Percentiles rank a stretch among this genome's conserved stretches.
Conservation (phyloP, 805 yeast species). For the Yamadazyma olivae region DNA sequence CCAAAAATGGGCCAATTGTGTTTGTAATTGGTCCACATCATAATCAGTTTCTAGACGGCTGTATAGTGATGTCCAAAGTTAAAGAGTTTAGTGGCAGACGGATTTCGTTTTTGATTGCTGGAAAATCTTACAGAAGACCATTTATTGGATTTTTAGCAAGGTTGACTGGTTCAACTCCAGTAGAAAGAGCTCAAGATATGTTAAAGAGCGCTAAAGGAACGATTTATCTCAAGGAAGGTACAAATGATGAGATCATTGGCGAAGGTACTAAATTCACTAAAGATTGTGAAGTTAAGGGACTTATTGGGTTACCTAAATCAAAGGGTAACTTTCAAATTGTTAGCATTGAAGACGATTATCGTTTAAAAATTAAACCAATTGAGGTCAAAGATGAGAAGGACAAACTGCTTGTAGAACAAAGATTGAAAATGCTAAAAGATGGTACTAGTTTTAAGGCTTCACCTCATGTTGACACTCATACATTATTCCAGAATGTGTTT, state of each 20-base stretch:
- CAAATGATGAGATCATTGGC: slow-evolving; percentile 24
- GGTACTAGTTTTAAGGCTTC: slow-evolving; percentile 35
- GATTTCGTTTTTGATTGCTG: slow-evolving; percentile 36
- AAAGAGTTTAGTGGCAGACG: slow-evolving; percentile 27
- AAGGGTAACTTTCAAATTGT: slow-evolving; percentile 33
- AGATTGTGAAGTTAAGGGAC: slow-evolving; percentile 33
- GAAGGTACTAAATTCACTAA: slow-evolving; percentile 30
- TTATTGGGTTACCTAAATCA: slow-evolving; percentile 35
- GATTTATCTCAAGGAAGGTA: slow-evolving; percentile 15
- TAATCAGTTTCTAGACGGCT: slow-evolving; percentile 40
- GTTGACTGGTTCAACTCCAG: slow-evolving; percentile 37
- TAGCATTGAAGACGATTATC: slow-evolving; percentile 8
- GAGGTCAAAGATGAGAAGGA: slow-evolving; percentile 6
- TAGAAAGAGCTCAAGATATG: slow-evolving; percentile 40
- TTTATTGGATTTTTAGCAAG: slow-evolving; percentile 31
- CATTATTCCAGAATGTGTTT: slow-evolving; percentile 36
- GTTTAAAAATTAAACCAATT: slow-evolving; percentile 7
- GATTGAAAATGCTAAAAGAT: slow-evolving; percentile 9
- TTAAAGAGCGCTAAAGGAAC: slow-evolving; percentile 27
- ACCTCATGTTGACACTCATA: slow-evolving; percentile 37
- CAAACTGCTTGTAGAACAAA: background rate
- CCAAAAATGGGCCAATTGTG: slow-evolving; percentile 33
- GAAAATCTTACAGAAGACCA: slow-evolving; percentile 28
- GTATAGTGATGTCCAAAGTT: slow-evolving; percentile 36
- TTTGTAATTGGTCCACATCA: slow-evolving; percentile 45